A percentile compares a stretch with the other conserved stretches of the same genome.
Conservation (phyloP, 768 basidiomycete species). For the Lepiota brunneoincarnata region DNA sequence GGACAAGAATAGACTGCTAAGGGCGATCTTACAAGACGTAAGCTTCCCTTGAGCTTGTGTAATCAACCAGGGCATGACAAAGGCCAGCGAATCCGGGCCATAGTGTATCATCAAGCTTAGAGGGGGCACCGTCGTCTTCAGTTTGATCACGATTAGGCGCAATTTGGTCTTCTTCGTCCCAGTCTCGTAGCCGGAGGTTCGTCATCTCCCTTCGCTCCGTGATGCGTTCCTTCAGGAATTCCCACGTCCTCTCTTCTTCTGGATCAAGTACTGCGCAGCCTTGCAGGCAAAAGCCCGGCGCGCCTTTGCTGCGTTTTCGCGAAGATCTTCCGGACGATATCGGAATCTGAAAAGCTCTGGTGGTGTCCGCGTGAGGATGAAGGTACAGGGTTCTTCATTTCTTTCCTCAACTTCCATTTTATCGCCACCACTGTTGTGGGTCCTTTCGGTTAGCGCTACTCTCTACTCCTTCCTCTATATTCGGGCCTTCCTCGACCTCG, state of each 20-base stretch:
- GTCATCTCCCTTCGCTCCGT: background rate
- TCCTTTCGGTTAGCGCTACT: background rate
- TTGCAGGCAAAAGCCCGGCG: constrained; percentile 33
- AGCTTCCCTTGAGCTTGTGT: constrained; percentile 31
- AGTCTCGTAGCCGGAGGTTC: background rate
- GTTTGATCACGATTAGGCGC: background rate
- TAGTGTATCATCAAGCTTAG: background rate
- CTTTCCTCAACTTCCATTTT: background rate
- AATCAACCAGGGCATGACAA: constrained; percentile 30
- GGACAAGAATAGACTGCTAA: no score
- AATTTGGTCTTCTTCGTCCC: background rate
- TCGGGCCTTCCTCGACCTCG: background rate
- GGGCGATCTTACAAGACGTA: constrained; percentile 30
- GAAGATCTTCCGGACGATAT: constrained; percentile 25
- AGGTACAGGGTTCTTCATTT: constrained; percentile 15
- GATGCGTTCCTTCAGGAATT: constrained; percentile 1
- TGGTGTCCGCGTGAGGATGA: constrained; percentile 25
- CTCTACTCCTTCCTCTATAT: background rate
- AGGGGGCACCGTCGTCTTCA: background rate
- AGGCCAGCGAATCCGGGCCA: constrained; percentile 31
- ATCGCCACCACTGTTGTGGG: background rate
- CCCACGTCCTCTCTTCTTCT: constrained; percentile 22
- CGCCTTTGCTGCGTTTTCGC: constrained; percentile 27
- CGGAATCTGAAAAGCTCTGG: constrained; percentile 28
- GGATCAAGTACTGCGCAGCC: constrained; percentile 26